Evolutionary conservation across 2,329 filamentous ascomycete genomes (phyloP).

Genomic region (Fusarium agapanthi): DNA sequence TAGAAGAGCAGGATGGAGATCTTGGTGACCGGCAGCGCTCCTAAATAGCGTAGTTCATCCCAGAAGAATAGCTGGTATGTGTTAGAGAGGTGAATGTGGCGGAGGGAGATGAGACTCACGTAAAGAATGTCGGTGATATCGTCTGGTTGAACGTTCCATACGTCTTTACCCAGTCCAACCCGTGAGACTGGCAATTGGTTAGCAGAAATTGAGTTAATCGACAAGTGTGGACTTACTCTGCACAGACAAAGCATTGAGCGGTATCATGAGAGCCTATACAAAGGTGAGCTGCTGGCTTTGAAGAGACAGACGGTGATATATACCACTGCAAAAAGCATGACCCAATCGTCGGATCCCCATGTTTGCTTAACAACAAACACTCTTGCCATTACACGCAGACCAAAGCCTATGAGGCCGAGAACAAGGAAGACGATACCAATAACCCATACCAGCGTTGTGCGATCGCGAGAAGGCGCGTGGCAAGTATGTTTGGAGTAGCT

Average conservation of each 20-base stretch:
- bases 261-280: constrained; percentile 9
- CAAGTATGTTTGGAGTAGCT: constrained; percentile 16
- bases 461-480: constrained; percentile 4
- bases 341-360: constrained; percentile 19
- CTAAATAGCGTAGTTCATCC: constrained; percentile 8
- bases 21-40: neutral
- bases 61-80: neutral
- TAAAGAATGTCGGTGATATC: constrained; percentile 13
- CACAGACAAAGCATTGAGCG: constrained; percentile 1
- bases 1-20: constrained; percentile 18
- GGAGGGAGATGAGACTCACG: accelerated
- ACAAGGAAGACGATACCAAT: neutral
- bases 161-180: constrained; percentile 1
- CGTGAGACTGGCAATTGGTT: neutral
- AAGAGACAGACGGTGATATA: accelerated
- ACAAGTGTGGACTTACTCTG: neutral
- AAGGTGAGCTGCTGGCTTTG: neutral
- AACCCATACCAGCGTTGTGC: constrained; percentile 8
- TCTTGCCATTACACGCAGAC: constrained; percentile 17
- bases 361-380: constrained; percentile 2
- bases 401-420: constrained; percentile 3
- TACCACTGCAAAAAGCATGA: constrained; percentile 20
- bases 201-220: accelerated
- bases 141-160: constrained; percentile 12
- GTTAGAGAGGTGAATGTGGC: accelerated